A percentile compares a stretch with the other conserved stretches of the same genome.
phyloP scores from a whole-genome alignment of 768 basidiomycete species.

The Fibroporia radiculosa region DNA sequence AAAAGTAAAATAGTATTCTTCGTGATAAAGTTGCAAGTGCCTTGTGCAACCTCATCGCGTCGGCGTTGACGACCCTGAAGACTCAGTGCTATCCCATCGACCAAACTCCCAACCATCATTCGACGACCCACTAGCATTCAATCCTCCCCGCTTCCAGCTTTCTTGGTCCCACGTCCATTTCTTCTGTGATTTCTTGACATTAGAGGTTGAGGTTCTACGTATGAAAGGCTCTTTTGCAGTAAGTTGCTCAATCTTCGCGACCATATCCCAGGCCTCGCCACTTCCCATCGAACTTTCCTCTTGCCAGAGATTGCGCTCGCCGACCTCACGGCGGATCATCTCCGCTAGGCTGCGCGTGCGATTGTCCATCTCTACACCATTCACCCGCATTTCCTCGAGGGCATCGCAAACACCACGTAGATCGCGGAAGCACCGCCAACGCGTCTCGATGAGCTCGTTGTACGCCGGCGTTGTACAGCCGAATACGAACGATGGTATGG shows the following conservation, averaged over 20 bases:
- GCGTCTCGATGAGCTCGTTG: conserved; percentile 81
- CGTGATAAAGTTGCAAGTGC: no score
- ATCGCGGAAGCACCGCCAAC: conserved; percentile 81
- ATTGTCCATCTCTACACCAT: conserved; percentile 61
- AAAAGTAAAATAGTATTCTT: no score
- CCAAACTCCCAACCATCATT: conserved; percentile 44
- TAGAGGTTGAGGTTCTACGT: not conserved
- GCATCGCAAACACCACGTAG: conserved; percentile 64
- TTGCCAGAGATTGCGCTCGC: conserved; percentile 43
- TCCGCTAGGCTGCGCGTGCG: conserved; percentile 58
- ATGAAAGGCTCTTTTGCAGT: conserved; percentile 19
- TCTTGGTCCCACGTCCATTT: conserved; percentile 23
- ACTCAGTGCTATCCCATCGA: no score
- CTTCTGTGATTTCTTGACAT: conserved; percentile 9
- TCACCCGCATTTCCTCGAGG: conserved; percentile 75
- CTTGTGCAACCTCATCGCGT: no score
- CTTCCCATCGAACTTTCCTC: conserved; percentile 40
- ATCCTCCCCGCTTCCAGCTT: conserved; percentile 37
- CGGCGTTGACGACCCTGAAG: no score
- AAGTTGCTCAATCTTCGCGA: conserved; percentile 45
- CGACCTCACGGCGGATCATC: conserved; percentile 54
- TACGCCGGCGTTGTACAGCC: conserved; percentile 87
- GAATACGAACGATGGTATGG: conserved; percentile 76
- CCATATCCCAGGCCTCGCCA: conserved; percentile 42
- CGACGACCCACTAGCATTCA: conserved; percentile 18